Conservation (phyloP, 2,329 filamentous ascomycete species). For the Diaporthe citrichinensis region DNA sequence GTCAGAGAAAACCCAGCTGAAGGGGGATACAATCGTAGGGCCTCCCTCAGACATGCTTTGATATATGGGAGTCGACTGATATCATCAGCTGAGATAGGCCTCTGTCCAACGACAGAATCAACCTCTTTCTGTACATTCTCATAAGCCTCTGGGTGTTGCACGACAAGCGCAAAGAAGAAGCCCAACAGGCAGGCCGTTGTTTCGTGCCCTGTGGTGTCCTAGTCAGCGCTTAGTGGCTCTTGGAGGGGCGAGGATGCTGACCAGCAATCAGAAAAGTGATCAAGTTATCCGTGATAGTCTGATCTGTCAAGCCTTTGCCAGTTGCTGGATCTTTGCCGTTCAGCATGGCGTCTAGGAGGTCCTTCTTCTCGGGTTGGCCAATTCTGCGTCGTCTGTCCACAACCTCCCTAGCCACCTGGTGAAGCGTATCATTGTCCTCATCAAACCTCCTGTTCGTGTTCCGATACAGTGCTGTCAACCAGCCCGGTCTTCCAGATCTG, state of each 20-base stretch:
- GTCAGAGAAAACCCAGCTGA: slow-evolving; percentile 18
- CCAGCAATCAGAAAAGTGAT: slow-evolving; percentile 37
- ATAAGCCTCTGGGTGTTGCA: slow-evolving; percentile 40
- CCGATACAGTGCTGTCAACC: slow-evolving; percentile 67
- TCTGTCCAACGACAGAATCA: slow-evolving; percentile 40
- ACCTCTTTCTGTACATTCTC: slow-evolving; percentile 42
- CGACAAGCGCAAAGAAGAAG: slow-evolving; percentile 40
- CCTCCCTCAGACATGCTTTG: slow-evolving; percentile 41
- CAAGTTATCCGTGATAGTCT: slow-evolving; percentile 42
- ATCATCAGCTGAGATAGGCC: slow-evolving; percentile 38
- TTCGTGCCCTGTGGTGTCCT: slow-evolving; percentile 39
- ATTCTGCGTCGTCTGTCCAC: background rate
- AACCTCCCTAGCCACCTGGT: background rate
- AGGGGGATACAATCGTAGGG: slow-evolving; percentile 39
- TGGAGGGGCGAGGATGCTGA: background rate
- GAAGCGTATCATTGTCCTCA: background rate
- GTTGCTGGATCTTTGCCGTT: slow-evolving; percentile 41
- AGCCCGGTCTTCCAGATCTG: slow-evolving; percentile 61
- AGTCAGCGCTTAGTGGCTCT: background rate
- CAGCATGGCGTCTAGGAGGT: slow-evolving; percentile 43
- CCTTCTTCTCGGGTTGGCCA: slow-evolving; percentile 33
- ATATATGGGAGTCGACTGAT: slow-evolving; percentile 42
- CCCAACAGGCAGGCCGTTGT: slow-evolving; percentile 41
- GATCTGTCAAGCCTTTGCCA: slow-evolving; percentile 41
- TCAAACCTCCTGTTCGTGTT: background rate